These are phyloP conservation scores for Priceomyces haplophilus DNA, from an alignment of 805 yeast species.

Conservation along the genomic window DNA sequence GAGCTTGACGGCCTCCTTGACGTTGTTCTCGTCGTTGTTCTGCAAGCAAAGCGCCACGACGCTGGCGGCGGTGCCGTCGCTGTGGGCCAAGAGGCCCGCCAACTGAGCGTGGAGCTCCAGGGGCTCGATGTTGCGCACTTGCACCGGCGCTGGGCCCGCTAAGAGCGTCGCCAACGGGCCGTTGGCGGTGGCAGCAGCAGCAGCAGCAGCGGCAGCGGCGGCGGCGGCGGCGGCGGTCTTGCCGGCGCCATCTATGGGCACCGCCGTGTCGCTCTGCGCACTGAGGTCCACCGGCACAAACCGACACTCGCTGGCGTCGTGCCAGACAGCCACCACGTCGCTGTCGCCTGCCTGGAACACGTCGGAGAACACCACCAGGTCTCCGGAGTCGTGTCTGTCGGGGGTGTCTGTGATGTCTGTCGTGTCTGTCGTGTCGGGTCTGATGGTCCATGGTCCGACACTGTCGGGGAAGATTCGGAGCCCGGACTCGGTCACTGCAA, in stretches of 20 bases:
- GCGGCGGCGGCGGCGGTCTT: slow-evolving; percentile 18
- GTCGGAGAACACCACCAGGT: slow-evolving; percentile 17
- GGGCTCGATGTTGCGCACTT: slow-evolving; percentile 20
- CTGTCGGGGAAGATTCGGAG: slow-evolving; percentile 27
- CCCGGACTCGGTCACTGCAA: slow-evolving; percentile 29
- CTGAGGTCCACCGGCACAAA: slow-evolving; percentile 14
- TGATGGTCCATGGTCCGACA: slow-evolving; percentile 11
- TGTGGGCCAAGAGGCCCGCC: slow-evolving; percentile 10
- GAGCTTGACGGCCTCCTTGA: slow-evolving; percentile 35
- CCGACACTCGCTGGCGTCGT: slow-evolving; percentile 28
- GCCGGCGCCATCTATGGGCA: slow-evolving; percentile 11
- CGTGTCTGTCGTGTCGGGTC: slow-evolving; percentile 14
- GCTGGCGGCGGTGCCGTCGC: slow-evolving; percentile 8
- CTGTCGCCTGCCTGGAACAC: slow-evolving; percentile 28
- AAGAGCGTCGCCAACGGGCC: too few relatives aligned
- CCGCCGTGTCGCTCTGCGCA: slow-evolving; percentile 1
- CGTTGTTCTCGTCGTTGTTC: slow-evolving; percentile 28
- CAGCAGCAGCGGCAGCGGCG: too few relatives aligned
- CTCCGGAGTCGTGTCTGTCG: slow-evolving; percentile 12
- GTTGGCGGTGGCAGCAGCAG: too few relatives aligned
- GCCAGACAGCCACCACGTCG: slow-evolving; percentile 41
- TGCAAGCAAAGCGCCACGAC: slow-evolving; percentile 25
- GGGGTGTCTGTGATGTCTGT: too few relatives aligned
- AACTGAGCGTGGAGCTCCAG: slow-evolving; percentile 20
- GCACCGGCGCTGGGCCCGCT: too few relatives aligned